Conservation (phyloP, 1,284 basidiomycete genomes). For the Sporisorium scitamineum region DNA sequence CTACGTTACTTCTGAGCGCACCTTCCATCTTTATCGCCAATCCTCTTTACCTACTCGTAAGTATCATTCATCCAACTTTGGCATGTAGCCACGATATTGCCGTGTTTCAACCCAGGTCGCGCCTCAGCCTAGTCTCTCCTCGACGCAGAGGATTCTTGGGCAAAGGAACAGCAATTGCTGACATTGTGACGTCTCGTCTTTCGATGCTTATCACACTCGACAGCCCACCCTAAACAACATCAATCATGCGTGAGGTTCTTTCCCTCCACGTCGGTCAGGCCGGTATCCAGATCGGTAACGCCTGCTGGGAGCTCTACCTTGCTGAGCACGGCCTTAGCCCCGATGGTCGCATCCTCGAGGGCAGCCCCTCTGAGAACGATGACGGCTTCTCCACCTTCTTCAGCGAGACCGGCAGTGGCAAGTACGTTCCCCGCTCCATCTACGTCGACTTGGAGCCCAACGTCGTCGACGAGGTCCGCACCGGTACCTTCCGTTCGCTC, state of each 20-base stretch:
- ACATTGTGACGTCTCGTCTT: not conserved
- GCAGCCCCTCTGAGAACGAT: conserved; percentile 80
- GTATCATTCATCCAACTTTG: conserved; percentile 10
- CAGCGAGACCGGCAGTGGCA: conserved; percentile 68
- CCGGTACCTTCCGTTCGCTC: conserved; percentile 89
- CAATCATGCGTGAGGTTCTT: conserved; percentile 76
- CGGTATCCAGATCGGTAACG: conserved; percentile 79
- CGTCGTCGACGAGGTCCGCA: conserved; percentile 95
- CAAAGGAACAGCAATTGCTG: not conserved
- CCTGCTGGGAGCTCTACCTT: conserved; percentile 90
- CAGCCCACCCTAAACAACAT: conserved; percentile 16
- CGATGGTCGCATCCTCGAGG: conserved; percentile 71
- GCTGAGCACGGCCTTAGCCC: conserved; percentile 89
- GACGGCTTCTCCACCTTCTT: conserved; percentile 93
- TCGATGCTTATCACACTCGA: not conserved
- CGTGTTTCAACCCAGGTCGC: not conserved
- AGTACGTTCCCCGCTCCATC: conserved; percentile 96
- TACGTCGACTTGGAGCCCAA: conserved; percentile 96
- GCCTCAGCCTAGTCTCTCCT: not conserved
- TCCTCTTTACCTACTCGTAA: conserved; percentile 26
- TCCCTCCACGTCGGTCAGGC: conserved; percentile 94
- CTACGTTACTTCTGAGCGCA: conserved; percentile 66
- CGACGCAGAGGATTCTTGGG: not conserved
- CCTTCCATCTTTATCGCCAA: conserved; percentile 8
- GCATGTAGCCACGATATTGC: not conserved